Evolutionary conservation across 768 basidiomycete species (phyloP), one percentile per base, ranked within the genome.

Genomic region (Lactarius hengduanensis): DNA sequence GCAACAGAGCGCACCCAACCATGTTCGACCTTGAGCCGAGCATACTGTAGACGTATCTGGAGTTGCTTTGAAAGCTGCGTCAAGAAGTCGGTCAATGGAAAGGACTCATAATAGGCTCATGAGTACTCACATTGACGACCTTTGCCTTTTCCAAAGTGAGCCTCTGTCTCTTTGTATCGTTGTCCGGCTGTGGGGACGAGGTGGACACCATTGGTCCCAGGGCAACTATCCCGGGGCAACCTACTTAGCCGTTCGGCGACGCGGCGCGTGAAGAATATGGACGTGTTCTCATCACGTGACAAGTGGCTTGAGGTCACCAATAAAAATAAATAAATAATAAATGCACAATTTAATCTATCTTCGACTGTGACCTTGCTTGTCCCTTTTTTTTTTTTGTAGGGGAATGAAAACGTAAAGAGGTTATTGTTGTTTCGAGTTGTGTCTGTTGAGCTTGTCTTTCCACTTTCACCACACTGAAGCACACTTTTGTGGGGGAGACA

Each of bases 31-130:
- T 91, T 91, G 63, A 91, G 78, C 69, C 83, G 80, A 32, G 90
- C 90, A 72, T 91, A 91, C 71, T 88, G 89, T 11, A 91, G 78
- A 32, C 90, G 83, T 79, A 88, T 82, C 74, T 88, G 88, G 41
- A 91, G 80, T 68, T 90, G 88, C 70, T 86, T 81, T 6, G 86
- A 85, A 54, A 91, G 80, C 90, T 90, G 70, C 28, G 40, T 36
- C 18, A 22, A 36, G 15, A 28, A 4, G 16, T 3, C 32, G 38
- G 28, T 58, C 30, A 61, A 26, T 16, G n/a, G 30, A 56, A 50
- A 45, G 6, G 36, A 18, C 15, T 22, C 22, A 47, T 32, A 36
- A 47, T 15, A 34, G 40, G 60, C 20, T 9, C 38, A 18, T 8
- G 55, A n/a, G 47, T 41, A 57, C 70, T 57, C 73, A 88, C 87